Percentiles rank a stretch among this genome's conserved stretches.
Conservation (phyloP, 2,329 filamentous ascomycete species). For the Pseudogymnoascus verrucosus region DNA sequence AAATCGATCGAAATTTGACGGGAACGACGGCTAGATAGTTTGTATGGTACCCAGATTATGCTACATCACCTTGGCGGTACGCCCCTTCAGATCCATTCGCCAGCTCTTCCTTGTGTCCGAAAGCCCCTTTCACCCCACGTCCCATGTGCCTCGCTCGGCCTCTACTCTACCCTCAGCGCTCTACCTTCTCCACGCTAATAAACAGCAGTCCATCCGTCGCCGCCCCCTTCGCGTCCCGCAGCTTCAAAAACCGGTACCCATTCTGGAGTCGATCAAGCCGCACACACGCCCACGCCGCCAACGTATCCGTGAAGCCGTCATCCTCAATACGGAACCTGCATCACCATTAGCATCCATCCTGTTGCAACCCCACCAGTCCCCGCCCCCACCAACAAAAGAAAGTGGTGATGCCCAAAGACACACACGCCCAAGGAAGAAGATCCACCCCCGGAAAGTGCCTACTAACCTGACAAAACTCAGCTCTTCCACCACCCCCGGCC, state of each 20-base stretch:
- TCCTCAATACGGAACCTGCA: conserved; percentile 72
- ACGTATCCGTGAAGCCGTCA: conserved; percentile 69
- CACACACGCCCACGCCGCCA: conserved; percentile 85
- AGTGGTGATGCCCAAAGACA: neutral
- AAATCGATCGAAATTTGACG: neutral
- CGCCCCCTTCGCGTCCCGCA: conserved; percentile 62
- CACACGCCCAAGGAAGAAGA: neutral
- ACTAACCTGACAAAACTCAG: conserved; percentile 67
- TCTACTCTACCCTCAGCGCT: neutral
- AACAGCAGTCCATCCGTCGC: conserved; percentile 62
- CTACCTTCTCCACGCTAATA: conserved; percentile 60
- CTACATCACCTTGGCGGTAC: neutral
- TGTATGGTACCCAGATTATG: conserved; percentile 1
- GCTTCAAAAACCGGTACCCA: conserved; percentile 70
- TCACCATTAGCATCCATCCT: neutral
- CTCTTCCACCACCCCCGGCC: conserved; percentile 52
- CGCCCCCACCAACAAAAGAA: neutral
- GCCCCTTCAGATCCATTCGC: neutral
- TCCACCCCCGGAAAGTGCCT: neutral
- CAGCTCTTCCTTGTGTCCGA: neutral
- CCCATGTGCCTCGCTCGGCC: neutral
- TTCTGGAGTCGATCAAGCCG: conserved; percentile 69
- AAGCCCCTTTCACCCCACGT: neutral
- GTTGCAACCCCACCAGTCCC: neutral
- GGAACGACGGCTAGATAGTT: neutral